Evolutionary conservation across 2,329 filamentous ascomycete genomes (phyloP).

Genomic region (Xylaria sp.): DNA sequence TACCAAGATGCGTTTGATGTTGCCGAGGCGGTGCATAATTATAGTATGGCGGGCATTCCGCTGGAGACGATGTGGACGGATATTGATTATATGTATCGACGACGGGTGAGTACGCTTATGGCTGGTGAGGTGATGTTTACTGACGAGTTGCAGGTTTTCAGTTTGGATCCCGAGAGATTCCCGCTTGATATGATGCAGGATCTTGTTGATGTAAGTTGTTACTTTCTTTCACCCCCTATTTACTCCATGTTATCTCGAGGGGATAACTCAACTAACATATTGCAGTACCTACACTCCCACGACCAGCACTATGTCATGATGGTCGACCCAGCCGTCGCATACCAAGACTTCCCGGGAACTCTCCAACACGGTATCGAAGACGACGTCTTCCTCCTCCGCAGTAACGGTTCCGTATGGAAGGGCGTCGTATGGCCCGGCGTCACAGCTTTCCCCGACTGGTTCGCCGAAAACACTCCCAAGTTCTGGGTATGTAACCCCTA

Average conservation of each 20-base stretch:
- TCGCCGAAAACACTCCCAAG: constrained; percentile 54
- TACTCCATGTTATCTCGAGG: too few relatives aligned
- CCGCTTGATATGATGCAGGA: neutral
- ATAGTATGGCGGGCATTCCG: constrained; percentile 59
- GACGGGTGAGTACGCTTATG: constrained; percentile 35
- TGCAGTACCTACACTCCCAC: constrained; percentile 54
- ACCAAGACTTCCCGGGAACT: constrained; percentile 40
- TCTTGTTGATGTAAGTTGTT: neutral
- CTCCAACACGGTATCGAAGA: constrained; percentile 39
- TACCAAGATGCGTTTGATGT: constrained; percentile 60
- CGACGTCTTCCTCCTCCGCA: constrained; percentile 43
- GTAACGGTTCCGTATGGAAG: constrained; percentile 52
- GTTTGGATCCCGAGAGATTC: neutral
- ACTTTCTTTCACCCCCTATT: neutral
- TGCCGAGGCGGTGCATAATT: constrained; percentile 63
- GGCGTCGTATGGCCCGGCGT: constrained; percentile 75
- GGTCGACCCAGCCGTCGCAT: constrained; percentile 64
- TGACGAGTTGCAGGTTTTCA: neutral
- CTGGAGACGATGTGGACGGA: constrained; percentile 67
- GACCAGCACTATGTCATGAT: constrained; percentile 71
- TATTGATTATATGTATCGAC: constrained; percentile 55
- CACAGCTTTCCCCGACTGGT: constrained; percentile 73
- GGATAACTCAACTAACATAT: neutral
- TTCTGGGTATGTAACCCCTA: constrained; percentile 48
- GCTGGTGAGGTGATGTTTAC: neutral